Percentiles rank a stretch among this genome's conserved stretches.
phyloP scores from a whole-genome alignment of 257 asterid genomes.

The Echium plantagineum region DNA sequence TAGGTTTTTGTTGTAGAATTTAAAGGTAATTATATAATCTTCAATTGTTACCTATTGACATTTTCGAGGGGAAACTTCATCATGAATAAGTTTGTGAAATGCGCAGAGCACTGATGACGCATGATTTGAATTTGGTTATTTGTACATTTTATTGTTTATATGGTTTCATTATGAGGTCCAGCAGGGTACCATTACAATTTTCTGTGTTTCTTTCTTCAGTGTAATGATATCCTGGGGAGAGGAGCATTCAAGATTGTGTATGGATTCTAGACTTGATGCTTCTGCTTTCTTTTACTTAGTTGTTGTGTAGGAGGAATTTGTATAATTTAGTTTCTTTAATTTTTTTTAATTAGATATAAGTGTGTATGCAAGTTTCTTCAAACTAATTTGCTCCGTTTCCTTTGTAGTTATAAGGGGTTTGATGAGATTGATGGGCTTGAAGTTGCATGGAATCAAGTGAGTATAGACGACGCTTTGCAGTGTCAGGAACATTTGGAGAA shows the following conservation, averaged over 20 bases:
- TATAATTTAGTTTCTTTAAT: neutral
- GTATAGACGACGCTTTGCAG: slow-evolving; percentile 39
- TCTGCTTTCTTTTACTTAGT: slow-evolving; percentile 1
- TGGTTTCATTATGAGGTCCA: slow-evolving; percentile 9
- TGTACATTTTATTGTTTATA: slow-evolving; percentile 7
- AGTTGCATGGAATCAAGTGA: slow-evolving; percentile 69
- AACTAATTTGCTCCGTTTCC: slow-evolving; percentile 6
- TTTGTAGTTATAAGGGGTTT: slow-evolving; percentile 52
- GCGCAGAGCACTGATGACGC: too few species aligned
- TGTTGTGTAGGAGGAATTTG: neutral
- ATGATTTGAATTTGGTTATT: too few species aligned
- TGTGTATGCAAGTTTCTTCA: neutral
- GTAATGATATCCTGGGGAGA: slow-evolving; percentile 70
- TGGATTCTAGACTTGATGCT: slow-evolving; percentile 31
- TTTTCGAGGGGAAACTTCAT: too few species aligned
- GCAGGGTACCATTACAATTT: slow-evolving; percentile 16
- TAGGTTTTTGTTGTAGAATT: too few species aligned
- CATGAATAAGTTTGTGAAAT: too few species aligned
- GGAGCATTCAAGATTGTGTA: slow-evolving; percentile 89
- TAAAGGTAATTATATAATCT: too few species aligned
- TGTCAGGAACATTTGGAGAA: slow-evolving; percentile 42
- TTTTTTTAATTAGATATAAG: neutral
- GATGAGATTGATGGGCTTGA: slow-evolving; percentile 60
- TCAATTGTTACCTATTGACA: too few species aligned
- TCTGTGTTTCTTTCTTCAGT: slow-evolving; percentile 48